phyloP scores from a whole-genome alignment of 805 yeast species.

The Debaryomyces castellii region DNA sequence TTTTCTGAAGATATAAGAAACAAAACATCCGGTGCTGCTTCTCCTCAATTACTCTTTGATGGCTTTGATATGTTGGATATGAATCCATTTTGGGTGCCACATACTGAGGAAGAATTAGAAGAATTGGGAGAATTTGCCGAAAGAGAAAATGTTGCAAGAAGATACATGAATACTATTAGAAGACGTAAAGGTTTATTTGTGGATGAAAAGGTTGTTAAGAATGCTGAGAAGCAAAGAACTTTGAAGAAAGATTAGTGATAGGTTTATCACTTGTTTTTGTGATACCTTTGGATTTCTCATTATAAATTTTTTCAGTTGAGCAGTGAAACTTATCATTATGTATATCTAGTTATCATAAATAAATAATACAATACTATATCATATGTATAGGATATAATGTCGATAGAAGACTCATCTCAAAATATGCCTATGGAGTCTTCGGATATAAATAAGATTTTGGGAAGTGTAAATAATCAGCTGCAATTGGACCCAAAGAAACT shows the following conservation, averaged over 20 bases:
- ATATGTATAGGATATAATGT: conserved; percentile 7
- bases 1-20: conserved; percentile 93
- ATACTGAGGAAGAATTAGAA: conserved; percentile 93
- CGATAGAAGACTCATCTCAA: conserved; percentile 4
- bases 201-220: conserved; percentile 85
- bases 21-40: conserved; percentile 94
- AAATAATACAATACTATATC: background rate
- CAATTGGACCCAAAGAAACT: conserved; percentile 24
- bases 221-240: conserved; percentile 93
- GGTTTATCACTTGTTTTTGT: background rate
- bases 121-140: conserved; percentile 92
- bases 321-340: background rate
- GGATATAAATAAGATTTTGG: background rate
- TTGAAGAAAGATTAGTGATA: conserved; percentile 61
- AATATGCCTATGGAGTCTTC: background rate
- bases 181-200: conserved; percentile 85
- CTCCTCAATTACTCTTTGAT: conserved; percentile 88
- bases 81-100: conserved; percentile 99
- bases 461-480: background rate
- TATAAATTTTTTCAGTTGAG: background rate
- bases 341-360: background rate
- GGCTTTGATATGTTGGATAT: conserved; percentile 85
- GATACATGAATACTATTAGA: conserved; percentile 80
- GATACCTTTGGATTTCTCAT: background rate
- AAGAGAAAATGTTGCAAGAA: conserved; percentile 84